Conservation (phyloP, 75 land plant genomes). For the Cunninghamia lanceolata region DNA sequence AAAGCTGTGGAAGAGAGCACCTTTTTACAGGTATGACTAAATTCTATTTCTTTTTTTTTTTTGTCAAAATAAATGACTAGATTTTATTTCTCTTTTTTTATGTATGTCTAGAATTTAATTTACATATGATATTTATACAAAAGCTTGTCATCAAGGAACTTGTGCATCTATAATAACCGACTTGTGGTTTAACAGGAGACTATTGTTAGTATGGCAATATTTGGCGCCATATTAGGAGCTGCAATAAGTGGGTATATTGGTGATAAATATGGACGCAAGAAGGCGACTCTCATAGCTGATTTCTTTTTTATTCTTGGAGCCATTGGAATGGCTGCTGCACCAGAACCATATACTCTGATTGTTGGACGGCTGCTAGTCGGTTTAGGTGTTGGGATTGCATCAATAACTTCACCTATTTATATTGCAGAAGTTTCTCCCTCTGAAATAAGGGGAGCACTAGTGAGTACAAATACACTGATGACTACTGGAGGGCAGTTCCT, state of each 20-base stretch:
- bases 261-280: slow-evolving; percentile 74
- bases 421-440: slow-evolving; percentile 86
- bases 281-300: slow-evolving; percentile 75
- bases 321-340: slow-evolving; percentile 71
- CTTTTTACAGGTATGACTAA: slow-evolving; percentile 54
- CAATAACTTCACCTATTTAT: slow-evolving; percentile 87
- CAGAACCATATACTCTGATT: slow-evolving; percentile 72
- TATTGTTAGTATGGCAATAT: slow-evolving; percentile 93
- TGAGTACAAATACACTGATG: slow-evolving; percentile 81
- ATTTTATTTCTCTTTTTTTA: not conserved
- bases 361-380: slow-evolving; percentile 74
- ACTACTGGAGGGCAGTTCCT: slow-evolving; percentile 90
- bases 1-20: slow-evolving; percentile 46
- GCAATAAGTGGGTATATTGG: slow-evolving; percentile 69
- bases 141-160: not conserved
- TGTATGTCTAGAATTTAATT: not conserved
- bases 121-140: not conserved
- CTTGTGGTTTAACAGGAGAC: slow-evolving; percentile 54
- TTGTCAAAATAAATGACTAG: not conserved
- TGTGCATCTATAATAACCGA: not conserved
- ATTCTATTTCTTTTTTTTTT: not conserved
- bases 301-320: slow-evolving; percentile 61
- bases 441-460: slow-evolving; percentile 78
- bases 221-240: slow-evolving; percentile 84
- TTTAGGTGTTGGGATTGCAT: slow-evolving; percentile 83